Conservation (phyloP, 148 eudicot species). For the Tetragonia tetragonoides region DNA sequence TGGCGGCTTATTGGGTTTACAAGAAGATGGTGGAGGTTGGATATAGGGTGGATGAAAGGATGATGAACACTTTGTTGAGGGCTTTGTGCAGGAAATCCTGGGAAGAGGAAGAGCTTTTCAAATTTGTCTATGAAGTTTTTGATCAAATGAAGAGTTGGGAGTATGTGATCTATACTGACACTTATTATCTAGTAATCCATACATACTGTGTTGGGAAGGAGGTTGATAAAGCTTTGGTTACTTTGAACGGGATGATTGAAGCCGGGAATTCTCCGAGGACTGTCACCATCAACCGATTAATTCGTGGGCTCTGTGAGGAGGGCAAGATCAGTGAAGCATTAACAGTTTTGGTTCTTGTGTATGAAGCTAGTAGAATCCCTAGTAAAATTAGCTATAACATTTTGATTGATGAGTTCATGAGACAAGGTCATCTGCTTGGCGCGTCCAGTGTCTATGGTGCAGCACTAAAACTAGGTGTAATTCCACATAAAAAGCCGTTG, state of each 20-base stretch:
- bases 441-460: constrained; percentile 51
- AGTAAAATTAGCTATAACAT: constrained; percentile 44
- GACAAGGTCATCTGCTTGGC: constrained; percentile 37
- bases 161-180: constrained; percentile 32
- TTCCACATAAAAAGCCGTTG: constrained; percentile 42
- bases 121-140: constrained; percentile 43
- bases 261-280: constrained; percentile 55
- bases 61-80: constrained; percentile 70
- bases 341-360: constrained; percentile 41
- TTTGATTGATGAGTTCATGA: constrained; percentile 59
- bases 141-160: constrained; percentile 47
- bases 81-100: constrained; percentile 63
- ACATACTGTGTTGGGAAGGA: constrained; percentile 58
- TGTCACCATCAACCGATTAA: constrained; percentile 45
- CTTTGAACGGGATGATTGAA: constrained; percentile 45
- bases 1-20: constrained; percentile 49
- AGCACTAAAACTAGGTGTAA: constrained; percentile 64
- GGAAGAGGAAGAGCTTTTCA: constrained; percentile 36
- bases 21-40: constrained; percentile 52
- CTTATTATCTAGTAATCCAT: constrained; percentile 54
- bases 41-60: constrained; percentile 65
- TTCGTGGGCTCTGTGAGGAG: constrained; percentile 54
- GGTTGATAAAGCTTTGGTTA: constrained; percentile 43
- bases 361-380: constrained; percentile 37
- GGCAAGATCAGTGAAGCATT: constrained; percentile 54